Base-by-base conservation (phyloP, 768 basidiomycete genomes). In the Psilocybe azurescens region DNA sequence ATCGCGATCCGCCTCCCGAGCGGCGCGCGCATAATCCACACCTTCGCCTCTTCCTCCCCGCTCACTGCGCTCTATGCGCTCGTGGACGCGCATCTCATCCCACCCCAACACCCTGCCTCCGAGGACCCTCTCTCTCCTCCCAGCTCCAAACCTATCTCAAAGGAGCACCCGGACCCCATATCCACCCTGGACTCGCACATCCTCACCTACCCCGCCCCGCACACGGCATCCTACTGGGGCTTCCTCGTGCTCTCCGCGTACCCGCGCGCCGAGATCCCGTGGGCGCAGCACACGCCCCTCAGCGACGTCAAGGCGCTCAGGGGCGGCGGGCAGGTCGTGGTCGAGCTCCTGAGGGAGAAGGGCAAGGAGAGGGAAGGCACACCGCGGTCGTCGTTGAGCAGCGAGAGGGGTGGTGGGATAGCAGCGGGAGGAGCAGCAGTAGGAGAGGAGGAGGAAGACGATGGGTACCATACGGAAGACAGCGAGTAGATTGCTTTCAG, bases 231-330 rank as follows among this genome's bases (percentile, higher is more conserved):
- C 29, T 93, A 88, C 82, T 94, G 90, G 88, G 87, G 85, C 7
- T 95, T 96, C 79, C 81, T 78, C 62, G 77, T 96, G 30, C 78
- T 77, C 2, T 81, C 83, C 2, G 82, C 91, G 9, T 95, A 92
- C 68, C 94, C 94, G 3, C 78, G 90, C 56, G 77, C 75, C 47
- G 86, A 86, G 72, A 82, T 91, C 56, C 78, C 78, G 11, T 92
- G 88, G 82, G 59, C 65, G 47, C 39, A 72, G 0, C 74, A 71
- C 28, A 62, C 68, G 20, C 77, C 67, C 46, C 75, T 92, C 6
- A 75, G 70, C 6, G 80, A 81, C 1, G 71, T 88, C 1, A 79
- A 81, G 13, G 79, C 73, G 14, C 72, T 91, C 53, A 81, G 78
- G 63, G 86, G 84, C 16, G 89, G 89, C 33, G 83, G 78, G 5